Evolutionary conservation across 805 yeast species (phyloP).

Genomic region (Teunomyces gatunensis): DNA sequence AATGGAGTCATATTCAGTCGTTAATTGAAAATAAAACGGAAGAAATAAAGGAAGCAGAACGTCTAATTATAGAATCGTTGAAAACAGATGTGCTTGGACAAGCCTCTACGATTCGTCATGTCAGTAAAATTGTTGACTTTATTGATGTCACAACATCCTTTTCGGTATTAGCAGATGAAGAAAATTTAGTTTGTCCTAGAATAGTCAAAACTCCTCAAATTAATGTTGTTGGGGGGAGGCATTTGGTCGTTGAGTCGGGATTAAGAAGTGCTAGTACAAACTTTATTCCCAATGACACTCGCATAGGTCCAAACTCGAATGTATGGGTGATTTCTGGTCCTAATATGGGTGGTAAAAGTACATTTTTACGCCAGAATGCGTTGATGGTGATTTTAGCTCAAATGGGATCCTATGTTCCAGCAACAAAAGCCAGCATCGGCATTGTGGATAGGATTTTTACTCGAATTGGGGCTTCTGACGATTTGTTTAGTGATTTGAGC

Average conservation of each 20-base stretch:
- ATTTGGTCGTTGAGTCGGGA: slow-evolving; percentile 81
- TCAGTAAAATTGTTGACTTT: slow-evolving; percentile 55
- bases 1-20: slow-evolving; percentile 56
- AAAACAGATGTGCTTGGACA: slow-evolving; percentile 44
- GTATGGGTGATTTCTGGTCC: slow-evolving; percentile 28
- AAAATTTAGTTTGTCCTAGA: slow-evolving; percentile 62
- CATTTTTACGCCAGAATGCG: slow-evolving; percentile 48
- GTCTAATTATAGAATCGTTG: slow-evolving; percentile 47
- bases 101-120: slow-evolving; percentile 46
- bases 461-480: slow-evolving; percentile 40
- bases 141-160: slow-evolving; percentile 75
- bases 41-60: slow-evolving; percentile 56
- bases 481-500: slow-evolving; percentile 33
- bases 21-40: slow-evolving; percentile 44
- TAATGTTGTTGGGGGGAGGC: slow-evolving; percentile 67
- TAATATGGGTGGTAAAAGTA: slow-evolving; percentile 58
- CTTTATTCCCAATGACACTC: slow-evolving; percentile 46
- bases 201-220: slow-evolving; percentile 49
- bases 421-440: slow-evolving; percentile 43
- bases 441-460: slow-evolving; percentile 48
- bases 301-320: slow-evolving; percentile 18
- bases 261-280: slow-evolving; percentile 45
- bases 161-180: slow-evolving; percentile 68
- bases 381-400: slow-evolving; percentile 49
- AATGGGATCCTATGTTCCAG: slow-evolving; percentile 56